Evolutionary conservation across 1,139 yeast species (phyloP).

Genomic region (Candida pseudoviswanathii): DNA sequence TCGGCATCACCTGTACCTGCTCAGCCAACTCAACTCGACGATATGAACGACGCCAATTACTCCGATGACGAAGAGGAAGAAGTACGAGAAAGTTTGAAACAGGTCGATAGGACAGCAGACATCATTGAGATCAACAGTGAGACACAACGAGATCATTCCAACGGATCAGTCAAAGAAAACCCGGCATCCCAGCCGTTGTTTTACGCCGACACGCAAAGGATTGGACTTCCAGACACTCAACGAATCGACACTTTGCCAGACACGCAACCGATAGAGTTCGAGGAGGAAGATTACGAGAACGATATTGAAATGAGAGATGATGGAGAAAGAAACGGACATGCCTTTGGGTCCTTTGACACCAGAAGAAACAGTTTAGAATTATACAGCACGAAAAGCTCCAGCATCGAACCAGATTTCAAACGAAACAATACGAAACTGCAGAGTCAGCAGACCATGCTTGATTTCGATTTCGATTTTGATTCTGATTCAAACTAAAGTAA

Average conservation of each 20-base stretch:
- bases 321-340: neutral
- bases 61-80: neutral
- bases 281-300: slow-evolving; percentile 3
- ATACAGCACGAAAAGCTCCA: slow-evolving; percentile 9
- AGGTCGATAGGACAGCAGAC: neutral
- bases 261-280: slow-evolving; percentile 3
- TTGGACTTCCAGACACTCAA: neutral
- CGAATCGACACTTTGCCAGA: neutral
- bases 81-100: neutral
- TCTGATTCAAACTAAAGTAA: slow-evolving; percentile 28
- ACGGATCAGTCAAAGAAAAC: neutral
- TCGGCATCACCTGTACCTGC: neutral
- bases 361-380: slow-evolving; percentile 17
- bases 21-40: slow-evolving; percentile 2
- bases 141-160: neutral
- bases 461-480: slow-evolving; percentile 30
- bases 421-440: neutral
- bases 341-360: slow-evolving; percentile 11
- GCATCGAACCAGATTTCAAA: slow-evolving; percentile 11
- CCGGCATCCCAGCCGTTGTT: neutral
- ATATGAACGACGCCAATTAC: neutral
- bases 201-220: neutral
- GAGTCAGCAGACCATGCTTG: slow-evolving; percentile 11
- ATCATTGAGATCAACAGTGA: neutral
- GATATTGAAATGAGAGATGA: neutral